Evolutionary conservation across 1,284 basidiomycete genomes (phyloP), one percentile per base, ranked within the genome.

Genomic region (Ustilago loliicola): DNA sequence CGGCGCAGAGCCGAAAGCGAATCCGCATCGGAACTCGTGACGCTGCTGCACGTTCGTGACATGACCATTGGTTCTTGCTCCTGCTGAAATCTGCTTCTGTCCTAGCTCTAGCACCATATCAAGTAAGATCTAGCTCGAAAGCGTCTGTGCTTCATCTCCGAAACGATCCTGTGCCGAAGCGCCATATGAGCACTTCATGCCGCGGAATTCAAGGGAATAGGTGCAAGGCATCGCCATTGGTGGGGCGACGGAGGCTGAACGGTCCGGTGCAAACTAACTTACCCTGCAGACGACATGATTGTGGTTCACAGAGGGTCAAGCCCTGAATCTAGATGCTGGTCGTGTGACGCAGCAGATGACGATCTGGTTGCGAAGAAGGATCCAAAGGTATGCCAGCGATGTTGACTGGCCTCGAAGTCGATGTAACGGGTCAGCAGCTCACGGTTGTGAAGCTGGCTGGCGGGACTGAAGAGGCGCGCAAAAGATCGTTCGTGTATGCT

Each of bases 241-340:
- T 62, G 61, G 61, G 52, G 7, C 48, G 25, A 50, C 48, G 48
- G 48, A 50, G 13, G 48, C 8, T 27, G 17, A 47, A 29, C 48
- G 48, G 48, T 50, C 48, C 53, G 32, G 53, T 23, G 36, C n/a
- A 21, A 15, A 34, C 9, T n/a, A 36, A 72, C 69, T 72, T 72
- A 72, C 69, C 59, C 69, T 66, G 69, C 59, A 34, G 69, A 72
- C 50, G 68, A 61, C 69, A 72, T 72, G 8, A 32, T 66, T n/a
- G 51, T 21, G 6, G 3, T 19, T 13, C 19, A 13, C 27, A 21
- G 23, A 27, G 30, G 23, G n/a, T 32, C 23, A 38, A 19, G 45
- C 5, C 21, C 40, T 38, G 25, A 30, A 27, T 29, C 2, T 42
- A 29, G 29, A 47, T 21, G 40, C 50, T 32, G 51, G 15, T 36